A percentile compares a stretch with the other conserved stretches of the same genome.
These are phyloP conservation scores for Backusella mclennaniae DNA, from an alignment of 192 early-diverging fungal species.

Conservation along the genomic window DNA sequence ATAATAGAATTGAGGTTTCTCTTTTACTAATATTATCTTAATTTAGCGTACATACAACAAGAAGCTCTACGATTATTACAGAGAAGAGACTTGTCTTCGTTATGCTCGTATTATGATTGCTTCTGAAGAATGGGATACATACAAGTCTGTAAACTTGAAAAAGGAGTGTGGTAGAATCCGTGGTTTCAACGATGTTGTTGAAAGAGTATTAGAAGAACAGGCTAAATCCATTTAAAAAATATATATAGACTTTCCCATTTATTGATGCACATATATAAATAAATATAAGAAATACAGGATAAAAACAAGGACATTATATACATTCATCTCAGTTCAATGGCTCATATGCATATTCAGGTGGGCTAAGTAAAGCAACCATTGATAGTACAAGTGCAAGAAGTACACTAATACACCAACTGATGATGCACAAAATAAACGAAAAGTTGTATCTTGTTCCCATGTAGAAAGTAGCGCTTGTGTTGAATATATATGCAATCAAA, in stretches of 20 bases:
- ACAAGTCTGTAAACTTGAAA: constrained; percentile 44
- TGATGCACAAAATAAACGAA: constrained; percentile 31
- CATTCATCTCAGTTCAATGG: neutral
- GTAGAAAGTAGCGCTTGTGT: constrained; percentile 27
- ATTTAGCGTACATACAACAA: constrained; percentile 53
- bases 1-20: neutral
- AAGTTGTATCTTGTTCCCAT: constrained; percentile 35
- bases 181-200: constrained; percentile 49
- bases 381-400: constrained; percentile 23
- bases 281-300: neutral
- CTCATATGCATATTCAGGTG: constrained; percentile 30
- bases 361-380: constrained; percentile 24
- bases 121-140: constrained; percentile 42
- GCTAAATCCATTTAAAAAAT: neutral
- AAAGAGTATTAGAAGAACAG: constrained; percentile 3
- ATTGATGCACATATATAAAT: neutral
- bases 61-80: constrained; percentile 54
- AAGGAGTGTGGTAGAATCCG: constrained; percentile 49
- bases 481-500: constrained; percentile 32
- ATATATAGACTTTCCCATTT: neutral
- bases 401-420: constrained; percentile 30
- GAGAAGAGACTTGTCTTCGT: constrained; percentile 50
- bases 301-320: neutral
- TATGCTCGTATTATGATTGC: constrained; percentile 48
- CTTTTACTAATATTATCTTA: neutral